phyloP scores from a whole-genome alignment of 164 flowering plant species.

The Magnolia sinica region DNA sequence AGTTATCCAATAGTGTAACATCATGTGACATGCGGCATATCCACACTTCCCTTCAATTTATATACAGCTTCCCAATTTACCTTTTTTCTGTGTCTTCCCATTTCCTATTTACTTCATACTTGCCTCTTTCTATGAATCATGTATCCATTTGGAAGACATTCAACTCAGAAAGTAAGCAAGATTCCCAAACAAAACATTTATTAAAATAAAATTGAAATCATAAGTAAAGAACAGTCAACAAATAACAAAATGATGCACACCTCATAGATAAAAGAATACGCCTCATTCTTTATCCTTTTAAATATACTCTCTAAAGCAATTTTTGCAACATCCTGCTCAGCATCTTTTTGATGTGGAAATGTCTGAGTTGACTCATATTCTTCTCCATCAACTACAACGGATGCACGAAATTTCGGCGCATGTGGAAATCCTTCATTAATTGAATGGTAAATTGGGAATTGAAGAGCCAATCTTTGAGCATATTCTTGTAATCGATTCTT shows the following conservation, averaged over 20 bases:
- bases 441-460: slow-evolving; percentile 36
- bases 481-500: slow-evolving; percentile 45
- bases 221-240: background rate
- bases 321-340: slow-evolving; percentile 58
- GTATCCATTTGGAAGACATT: too few relatives aligned
- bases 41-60: too few relatives aligned
- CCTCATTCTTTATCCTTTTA: slow-evolving; percentile 31
- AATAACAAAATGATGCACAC: slow-evolving; percentile 20
- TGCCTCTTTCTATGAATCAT: too few relatives aligned
- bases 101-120: background rate
- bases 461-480: slow-evolving; percentile 37
- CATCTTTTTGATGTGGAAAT: slow-evolving; percentile 38
- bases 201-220: background rate
- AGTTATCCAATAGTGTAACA: too few relatives aligned
- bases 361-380: slow-evolving; percentile 27
- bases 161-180: too few relatives aligned
- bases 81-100: background rate
- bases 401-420: slow-evolving; percentile 39
- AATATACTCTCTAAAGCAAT: slow-evolving; percentile 32
- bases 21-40: too few relatives aligned
- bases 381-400: slow-evolving; percentile 41
- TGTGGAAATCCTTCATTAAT: slow-evolving; percentile 39
- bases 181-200: too few relatives aligned
- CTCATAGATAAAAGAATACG: slow-evolving; percentile 31
- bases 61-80: background rate